phyloP scores from a whole-genome alignment of 257 asterid species.

The Thymus mandschuricus region DNA sequence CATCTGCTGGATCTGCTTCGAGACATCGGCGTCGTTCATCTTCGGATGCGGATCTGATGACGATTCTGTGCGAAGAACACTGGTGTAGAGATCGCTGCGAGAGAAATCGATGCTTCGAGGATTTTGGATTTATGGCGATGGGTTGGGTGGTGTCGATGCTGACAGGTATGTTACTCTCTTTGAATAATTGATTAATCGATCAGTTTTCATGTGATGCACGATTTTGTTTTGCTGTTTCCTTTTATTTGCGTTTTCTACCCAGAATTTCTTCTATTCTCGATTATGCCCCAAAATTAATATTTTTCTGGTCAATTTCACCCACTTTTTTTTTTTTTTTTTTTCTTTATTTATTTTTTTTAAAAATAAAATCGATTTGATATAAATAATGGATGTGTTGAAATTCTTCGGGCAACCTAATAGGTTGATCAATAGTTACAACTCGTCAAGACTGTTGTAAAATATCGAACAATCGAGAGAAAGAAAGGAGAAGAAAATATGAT shows the following conservation, averaged over 20 bases:
- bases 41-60: constrained; percentile 36
- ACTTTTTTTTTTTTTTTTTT: not conserved
- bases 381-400: no score
- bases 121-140: not conserved
- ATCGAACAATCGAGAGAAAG: no score
- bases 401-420: no score
- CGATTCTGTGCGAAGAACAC: not conserved
- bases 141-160: not conserved
- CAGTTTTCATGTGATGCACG: constrained; percentile 27
- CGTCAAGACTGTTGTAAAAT: no score
- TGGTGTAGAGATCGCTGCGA: not conserved
- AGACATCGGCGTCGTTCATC: constrained; percentile 92
- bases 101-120: not conserved
- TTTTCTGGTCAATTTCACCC: not conserved
- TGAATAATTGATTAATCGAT: not conserved
- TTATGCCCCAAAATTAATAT: not conserved
- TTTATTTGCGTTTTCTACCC: constrained; percentile 15
- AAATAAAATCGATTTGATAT: no score
- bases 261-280: not conserved
- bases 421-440: no score
- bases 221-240: not conserved
- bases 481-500: no score
- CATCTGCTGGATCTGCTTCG: constrained; percentile 99
- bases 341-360: no score
- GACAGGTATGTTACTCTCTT: constrained; percentile 24